phyloP scores from a whole-genome alignment of 208 protist species.

The Trypanosomatidae sp. region DNA sequence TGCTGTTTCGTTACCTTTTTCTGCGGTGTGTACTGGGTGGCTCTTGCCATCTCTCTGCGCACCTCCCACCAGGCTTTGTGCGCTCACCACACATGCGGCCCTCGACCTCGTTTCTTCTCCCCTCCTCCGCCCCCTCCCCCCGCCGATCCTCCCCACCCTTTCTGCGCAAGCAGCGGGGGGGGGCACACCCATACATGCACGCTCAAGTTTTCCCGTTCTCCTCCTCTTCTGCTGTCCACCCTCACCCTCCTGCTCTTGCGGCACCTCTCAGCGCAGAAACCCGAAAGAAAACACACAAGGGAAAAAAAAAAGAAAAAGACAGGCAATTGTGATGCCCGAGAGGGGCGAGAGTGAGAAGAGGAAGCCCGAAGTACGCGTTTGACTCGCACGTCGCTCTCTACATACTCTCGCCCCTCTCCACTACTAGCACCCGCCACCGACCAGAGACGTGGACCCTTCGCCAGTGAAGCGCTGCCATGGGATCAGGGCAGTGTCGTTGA shows the following conservation, averaged over 20 bases:
- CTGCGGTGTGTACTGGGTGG: neutral
- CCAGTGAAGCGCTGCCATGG: neutral
- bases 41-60: constrained; percentile 7
- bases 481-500: neutral
- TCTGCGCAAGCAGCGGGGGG: neutral
- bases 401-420: neutral
- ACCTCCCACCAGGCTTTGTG: neutral
- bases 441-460: neutral
- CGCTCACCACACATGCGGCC: neutral
- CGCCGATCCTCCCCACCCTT: neutral
- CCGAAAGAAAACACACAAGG: no score
- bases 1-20: constrained; percentile 3
- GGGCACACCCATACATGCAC: neutral
- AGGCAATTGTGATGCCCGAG: neutral
- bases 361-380: neutral
- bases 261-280: neutral
- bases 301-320: neutral
- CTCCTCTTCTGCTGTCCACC: neutral
- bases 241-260: neutral
- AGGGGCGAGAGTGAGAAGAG: neutral
- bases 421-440: neutral
- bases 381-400: neutral
- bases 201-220: neutral
- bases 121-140: neutral
- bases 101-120: neutral